Percentiles rank a stretch among this genome's conserved stretches.
Evolutionary conservation across 1,139 yeast genomes (phyloP).

Genomic region (Zygoascus hellenicus): DNA sequence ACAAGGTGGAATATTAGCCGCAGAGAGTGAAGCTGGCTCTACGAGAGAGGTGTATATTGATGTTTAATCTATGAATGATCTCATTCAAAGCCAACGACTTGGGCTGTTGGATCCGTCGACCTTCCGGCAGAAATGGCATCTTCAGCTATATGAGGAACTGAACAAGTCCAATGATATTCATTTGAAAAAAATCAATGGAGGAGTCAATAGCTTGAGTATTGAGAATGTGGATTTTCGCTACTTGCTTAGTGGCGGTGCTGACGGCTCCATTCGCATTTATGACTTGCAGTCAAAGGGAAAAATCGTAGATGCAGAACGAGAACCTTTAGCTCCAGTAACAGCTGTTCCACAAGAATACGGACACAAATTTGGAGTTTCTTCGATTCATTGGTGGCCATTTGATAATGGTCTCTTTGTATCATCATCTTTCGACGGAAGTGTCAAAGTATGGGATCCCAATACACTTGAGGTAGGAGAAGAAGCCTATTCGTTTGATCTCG

Average conservation of each 20-base stretch:
- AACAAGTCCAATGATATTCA: constrained; percentile 12
- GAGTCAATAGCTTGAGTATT: constrained; percentile 62
- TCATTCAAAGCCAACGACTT: no score
- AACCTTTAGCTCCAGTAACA: constrained; percentile 32
- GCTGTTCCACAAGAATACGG: constrained; percentile 48
- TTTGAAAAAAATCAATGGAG: constrained; percentile 27
- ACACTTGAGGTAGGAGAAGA: constrained; percentile 40
- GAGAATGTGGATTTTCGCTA: constrained; percentile 47
- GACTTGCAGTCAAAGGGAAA: constrained; percentile 17
- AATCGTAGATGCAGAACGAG: constrained; percentile 14
- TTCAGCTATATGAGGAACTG: constrained; percentile 14
- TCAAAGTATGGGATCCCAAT: constrained; percentile 80
- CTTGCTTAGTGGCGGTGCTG: constrained; percentile 70
- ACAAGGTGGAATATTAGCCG: no score
- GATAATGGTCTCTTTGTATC: constrained; percentile 85
- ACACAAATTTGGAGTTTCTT: constrained; percentile 70
- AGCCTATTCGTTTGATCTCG: constrained; percentile 59
- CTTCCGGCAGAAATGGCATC: neutral
- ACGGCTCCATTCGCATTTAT: constrained; percentile 49
- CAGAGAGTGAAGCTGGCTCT: no score
- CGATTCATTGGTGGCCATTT: constrained; percentile 80
- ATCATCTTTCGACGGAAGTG: constrained; percentile 71
- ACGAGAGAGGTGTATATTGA: no score
- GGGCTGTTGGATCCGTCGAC: no score
- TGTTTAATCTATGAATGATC: no score